A percentile compares a stretch with the other conserved stretches of the same genome.
Conservation (phyloP, 306 rosid species). For the Clitoria ternatea region DNA sequence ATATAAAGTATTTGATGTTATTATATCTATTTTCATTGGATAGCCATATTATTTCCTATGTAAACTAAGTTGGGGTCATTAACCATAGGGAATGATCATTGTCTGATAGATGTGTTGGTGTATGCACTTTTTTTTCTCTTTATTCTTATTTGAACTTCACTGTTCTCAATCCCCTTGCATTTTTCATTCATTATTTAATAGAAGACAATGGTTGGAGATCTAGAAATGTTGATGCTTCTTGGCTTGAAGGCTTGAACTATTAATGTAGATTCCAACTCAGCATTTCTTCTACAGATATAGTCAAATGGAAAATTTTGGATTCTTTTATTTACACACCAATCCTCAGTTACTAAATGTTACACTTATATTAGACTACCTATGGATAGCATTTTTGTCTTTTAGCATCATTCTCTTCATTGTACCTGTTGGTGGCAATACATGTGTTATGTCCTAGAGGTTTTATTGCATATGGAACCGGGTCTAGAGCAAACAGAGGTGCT, state of each 20-base stretch:
- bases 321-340: background rate
- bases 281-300: conserved; percentile 12
- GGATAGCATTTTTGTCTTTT: conserved; percentile 7
- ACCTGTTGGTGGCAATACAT: conserved; percentile 31
- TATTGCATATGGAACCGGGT: conserved; percentile 29
- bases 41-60: background rate
- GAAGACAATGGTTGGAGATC: background rate
- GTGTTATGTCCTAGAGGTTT: conserved; percentile 36
- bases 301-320: conserved; percentile 18
- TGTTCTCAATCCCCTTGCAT: background rate
- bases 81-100: background rate
- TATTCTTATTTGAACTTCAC: background rate
- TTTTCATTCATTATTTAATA: conserved; percentile 1
- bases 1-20: background rate
- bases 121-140: conserved; percentile 25
- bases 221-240: conserved; percentile 6
- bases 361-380: background rate
- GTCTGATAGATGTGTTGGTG: conserved; percentile 4
- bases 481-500: conserved; percentile 15
- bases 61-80: conserved; percentile 5
- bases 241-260: conserved; percentile 16
- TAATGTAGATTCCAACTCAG: conserved; percentile 11
- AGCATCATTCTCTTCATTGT: conserved; percentile 17
- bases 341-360: background rate
- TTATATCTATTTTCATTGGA: background rate